Percentiles rank a stretch among this genome's conserved stretches.
phyloP scores from a whole-genome alignment of 2,329 filamentous ascomycete species.

The Claviceps monticola region DNA sequence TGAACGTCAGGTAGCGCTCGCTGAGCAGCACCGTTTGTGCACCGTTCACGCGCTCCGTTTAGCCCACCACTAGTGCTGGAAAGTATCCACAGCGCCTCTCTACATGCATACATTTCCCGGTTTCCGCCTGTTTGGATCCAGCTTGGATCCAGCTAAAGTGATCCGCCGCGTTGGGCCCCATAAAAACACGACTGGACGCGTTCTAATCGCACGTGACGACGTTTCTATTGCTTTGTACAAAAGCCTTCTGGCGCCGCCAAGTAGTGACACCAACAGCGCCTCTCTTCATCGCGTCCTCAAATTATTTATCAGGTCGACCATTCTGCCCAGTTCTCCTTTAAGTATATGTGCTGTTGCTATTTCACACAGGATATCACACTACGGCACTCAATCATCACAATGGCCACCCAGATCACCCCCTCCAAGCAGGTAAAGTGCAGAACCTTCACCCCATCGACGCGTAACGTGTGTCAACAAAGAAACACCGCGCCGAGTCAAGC shows the following conservation, averaged over 20 bases:
- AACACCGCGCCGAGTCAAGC: slow-evolving; percentile 5
- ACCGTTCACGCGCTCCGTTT: neutral
- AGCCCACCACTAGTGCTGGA: neutral
- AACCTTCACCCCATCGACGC: neutral
- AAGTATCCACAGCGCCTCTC: slow-evolving; percentile 1
- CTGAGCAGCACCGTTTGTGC: too few species aligned
- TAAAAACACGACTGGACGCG: slow-evolving; percentile 21
- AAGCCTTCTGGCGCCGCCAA: slow-evolving; percentile 21
- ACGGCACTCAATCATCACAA: slow-evolving; percentile 27
- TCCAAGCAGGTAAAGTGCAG: slow-evolving; percentile 41
- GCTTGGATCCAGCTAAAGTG: slow-evolving; percentile 10
- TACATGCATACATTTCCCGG: too few species aligned
- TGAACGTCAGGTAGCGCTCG: too few species aligned
- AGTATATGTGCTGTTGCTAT: slow-evolving; percentile 8
- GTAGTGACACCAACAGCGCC: slow-evolving; percentile 7
- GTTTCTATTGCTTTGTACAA: slow-evolving; percentile 21
- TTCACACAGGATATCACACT: slow-evolving; percentile 6
- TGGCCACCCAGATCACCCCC: slow-evolving; percentile 59
- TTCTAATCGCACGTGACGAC: slow-evolving; percentile 23
- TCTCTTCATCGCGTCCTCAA: slow-evolving; percentile 18
- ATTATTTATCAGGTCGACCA: slow-evolving; percentile 9
- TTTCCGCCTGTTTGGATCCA: neutral
- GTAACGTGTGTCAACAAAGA: neutral
- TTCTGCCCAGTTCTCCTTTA: slow-evolving; percentile 9
- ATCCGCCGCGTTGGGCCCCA: slow-evolving; percentile 8